A percentile compares a stretch with the other conserved stretches of the same genome.
Conservation (phyloP, 805 yeast species). For the Metschnikowia orientalis region DNA sequence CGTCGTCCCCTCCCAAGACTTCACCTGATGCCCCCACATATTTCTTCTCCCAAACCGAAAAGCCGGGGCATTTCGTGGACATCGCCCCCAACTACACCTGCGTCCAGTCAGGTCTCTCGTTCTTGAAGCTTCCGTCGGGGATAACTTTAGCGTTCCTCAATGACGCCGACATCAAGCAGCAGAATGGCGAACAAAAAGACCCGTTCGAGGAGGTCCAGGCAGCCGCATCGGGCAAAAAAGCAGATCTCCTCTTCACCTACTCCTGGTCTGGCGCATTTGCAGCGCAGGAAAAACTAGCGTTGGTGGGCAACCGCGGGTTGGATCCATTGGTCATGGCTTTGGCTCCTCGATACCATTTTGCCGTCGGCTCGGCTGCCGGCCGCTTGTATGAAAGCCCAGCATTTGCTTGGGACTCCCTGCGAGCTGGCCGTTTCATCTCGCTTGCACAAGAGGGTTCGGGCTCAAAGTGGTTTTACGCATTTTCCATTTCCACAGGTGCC, state of each 20-base stretch:
- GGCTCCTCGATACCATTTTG: slow-evolving; percentile 67
- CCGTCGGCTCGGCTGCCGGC: slow-evolving; percentile 47
- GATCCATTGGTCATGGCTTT: slow-evolving; percentile 43
- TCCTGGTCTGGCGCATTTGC: slow-evolving; percentile 60
- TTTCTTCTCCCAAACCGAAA: slow-evolving; percentile 17
- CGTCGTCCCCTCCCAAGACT: slow-evolving; percentile 19
- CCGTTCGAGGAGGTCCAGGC: neutral
- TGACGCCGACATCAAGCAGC: slow-evolving; percentile 17
- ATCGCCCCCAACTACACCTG: slow-evolving; percentile 24
- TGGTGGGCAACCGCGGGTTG: slow-evolving; percentile 42
- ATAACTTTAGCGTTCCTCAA: slow-evolving; percentile 45
- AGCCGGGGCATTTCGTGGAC: slow-evolving; percentile 23
- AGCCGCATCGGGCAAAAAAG: slow-evolving; percentile 2
- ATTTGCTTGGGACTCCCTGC: slow-evolving; percentile 49
- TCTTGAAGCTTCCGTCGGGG: slow-evolving; percentile 39
- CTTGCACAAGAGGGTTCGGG: slow-evolving; percentile 55
- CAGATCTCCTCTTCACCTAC: slow-evolving; percentile 55
- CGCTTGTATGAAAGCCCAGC: slow-evolving; percentile 52
- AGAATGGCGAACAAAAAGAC: neutral
- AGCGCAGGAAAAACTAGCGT: slow-evolving; percentile 35
- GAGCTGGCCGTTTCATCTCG: slow-evolving; percentile 60
- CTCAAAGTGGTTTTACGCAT: slow-evolving; percentile 72
- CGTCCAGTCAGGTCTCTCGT: slow-evolving; percentile 26
- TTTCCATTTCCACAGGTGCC: slow-evolving; percentile 29
- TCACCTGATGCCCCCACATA: slow-evolving; percentile 22